Percentiles rank a stretch among this genome's conserved stretches.
Conservation (phyloP, 2,329 filamentous ascomycete genomes). For the Bipolaris zeicola region DNA sequence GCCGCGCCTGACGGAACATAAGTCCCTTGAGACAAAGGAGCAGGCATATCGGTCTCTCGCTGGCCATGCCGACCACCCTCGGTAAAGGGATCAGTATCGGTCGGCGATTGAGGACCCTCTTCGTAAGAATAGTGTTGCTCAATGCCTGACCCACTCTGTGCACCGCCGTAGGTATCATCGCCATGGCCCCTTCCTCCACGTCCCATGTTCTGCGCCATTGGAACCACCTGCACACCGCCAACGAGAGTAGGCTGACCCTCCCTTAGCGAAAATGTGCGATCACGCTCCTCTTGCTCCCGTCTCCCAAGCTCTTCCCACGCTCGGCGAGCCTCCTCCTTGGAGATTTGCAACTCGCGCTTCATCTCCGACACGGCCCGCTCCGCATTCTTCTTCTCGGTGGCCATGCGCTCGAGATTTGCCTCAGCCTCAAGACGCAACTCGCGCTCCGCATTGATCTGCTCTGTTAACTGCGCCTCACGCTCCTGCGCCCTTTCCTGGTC, state of each 20-base stretch:
- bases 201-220: conserved; percentile 75
- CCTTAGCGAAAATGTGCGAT: conserved; percentile 82
- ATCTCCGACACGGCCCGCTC: conserved; percentile 86
- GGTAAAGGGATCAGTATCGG: conserved; percentile 67
- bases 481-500: conserved; percentile 88
- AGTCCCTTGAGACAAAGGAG: conserved; percentile 39
- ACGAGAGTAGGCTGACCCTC: conserved; percentile 87
- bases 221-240: conserved; percentile 92
- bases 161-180: conserved; percentile 40
- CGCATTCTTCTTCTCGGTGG: conserved; percentile 70
- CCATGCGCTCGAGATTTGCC: conserved; percentile 67
- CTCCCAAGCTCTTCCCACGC: conserved; percentile 97
- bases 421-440: conserved; percentile 71
- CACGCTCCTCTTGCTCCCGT: conserved; percentile 89
- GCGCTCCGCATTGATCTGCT: conserved; percentile 77
- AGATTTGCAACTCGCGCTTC: conserved; percentile 90
- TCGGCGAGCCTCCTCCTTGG: conserved; percentile 91
- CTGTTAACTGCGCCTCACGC: conserved; percentile 71
- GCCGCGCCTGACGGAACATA: conserved; percentile 42
- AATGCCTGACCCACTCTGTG: conserved; percentile 39
- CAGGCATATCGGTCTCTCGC: conserved; percentile 40
- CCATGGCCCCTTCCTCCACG: conserved; percentile 47
- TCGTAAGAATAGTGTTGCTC: conserved; percentile 59
- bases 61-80: conserved; percentile 49
- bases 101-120: conserved; percentile 55